Conservation (phyloP, 2,329 filamentous ascomycete species). For the Colletotrichum destructivum region DNA sequence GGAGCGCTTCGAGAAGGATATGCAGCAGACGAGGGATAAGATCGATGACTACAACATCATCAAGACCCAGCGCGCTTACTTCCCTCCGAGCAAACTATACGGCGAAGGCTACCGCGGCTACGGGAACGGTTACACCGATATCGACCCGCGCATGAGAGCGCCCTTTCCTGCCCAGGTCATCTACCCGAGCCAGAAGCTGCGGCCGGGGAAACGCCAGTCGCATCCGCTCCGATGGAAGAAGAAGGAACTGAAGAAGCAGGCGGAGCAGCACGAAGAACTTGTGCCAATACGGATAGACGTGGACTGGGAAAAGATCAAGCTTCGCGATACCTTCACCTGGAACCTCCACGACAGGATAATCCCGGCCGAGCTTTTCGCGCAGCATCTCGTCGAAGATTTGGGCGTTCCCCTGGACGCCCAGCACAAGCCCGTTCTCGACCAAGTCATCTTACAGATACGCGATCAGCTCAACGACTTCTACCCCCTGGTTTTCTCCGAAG, state of each 20-base stretch:
- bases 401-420: constrained; percentile 75
- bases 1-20: constrained; percentile 69
- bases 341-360: constrained; percentile 94
- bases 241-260: constrained; percentile 87
- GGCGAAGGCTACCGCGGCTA: constrained; percentile 88
- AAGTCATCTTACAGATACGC: constrained; percentile 78
- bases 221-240: constrained; percentile 80
- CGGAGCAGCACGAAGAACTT: constrained; percentile 91
- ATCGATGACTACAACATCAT: constrained; percentile 79
- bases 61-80: constrained; percentile 67
- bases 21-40: constrained; percentile 76
- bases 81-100: constrained; percentile 72
- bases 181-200: constrained; percentile 84
- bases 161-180: constrained; percentile 63
- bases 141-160: constrained; percentile 38
- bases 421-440: constrained; percentile 73
- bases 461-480: constrained; percentile 96
- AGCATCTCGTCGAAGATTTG: constrained; percentile 93
- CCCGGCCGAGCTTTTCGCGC: constrained; percentile 84
- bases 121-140: constrained; percentile 88
- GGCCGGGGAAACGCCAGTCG: constrained; percentile 83
- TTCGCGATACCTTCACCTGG: constrained; percentile 98
- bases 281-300: constrained; percentile 94
- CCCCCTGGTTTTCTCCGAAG: constrained; percentile 90
- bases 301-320: constrained; percentile 94